phyloP scores from a whole-genome alignment of 352 stramenopile species.

The Pythium coloratum region DNA sequence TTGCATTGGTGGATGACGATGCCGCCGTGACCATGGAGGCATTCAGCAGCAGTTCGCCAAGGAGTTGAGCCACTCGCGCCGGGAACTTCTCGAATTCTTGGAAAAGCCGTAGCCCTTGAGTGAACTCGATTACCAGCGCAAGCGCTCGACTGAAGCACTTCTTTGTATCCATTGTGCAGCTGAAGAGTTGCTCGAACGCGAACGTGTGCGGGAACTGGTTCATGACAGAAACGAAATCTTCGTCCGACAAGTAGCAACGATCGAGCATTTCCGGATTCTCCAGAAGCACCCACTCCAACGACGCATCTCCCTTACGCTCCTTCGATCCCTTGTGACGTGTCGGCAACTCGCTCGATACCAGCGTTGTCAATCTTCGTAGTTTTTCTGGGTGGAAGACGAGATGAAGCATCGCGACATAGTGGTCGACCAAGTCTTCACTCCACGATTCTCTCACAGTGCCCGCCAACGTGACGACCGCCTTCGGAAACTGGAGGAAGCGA shows the following conservation, averaged over 20 bases:
- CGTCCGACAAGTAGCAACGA: constrained; percentile 78
- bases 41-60: constrained; percentile 62
- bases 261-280: constrained; percentile 84
- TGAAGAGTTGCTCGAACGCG: constrained; percentile 76
- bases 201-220: constrained; percentile 88
- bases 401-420: constrained; percentile 86
- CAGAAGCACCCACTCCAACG: constrained; percentile 78
- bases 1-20: constrained; percentile 25
- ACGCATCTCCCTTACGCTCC: constrained; percentile 35
- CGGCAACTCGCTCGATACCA: constrained; percentile 64
- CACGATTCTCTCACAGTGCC: constrained; percentile 62
- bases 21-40: constrained; percentile 53
- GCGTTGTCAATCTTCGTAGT: constrained; percentile 60
- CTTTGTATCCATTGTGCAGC: constrained; percentile 68
- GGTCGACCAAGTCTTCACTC: constrained; percentile 81
- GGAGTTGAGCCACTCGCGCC: constrained; percentile 61
- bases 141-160: constrained; percentile 77
- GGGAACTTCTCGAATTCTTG: constrained; percentile 85
- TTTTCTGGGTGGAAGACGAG: constrained; percentile 87
- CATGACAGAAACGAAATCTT: constrained; percentile 81
- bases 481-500: constrained; percentile 79
- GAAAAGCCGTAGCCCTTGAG: constrained; percentile 62
- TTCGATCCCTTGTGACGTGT: constrained; percentile 26
- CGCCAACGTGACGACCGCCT: constrained; percentile 53
- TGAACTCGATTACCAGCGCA: constrained; percentile 76